Base-by-base conservation (phyloP, 805 yeast genomes). In the Candida jianshihensis region DNA sequence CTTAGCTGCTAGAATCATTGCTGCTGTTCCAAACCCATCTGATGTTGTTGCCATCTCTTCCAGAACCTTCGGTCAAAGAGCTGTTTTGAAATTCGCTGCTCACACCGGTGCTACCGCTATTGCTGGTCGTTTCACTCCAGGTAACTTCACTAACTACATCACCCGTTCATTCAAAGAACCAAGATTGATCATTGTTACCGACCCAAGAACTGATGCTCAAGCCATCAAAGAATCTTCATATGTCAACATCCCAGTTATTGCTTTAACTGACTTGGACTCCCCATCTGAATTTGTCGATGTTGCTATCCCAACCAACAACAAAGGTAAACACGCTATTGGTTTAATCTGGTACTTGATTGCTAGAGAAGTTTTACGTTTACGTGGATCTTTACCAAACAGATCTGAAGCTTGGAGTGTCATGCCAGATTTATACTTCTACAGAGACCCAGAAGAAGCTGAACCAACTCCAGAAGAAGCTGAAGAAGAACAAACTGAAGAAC, bases 61-160 rank as follows among this genome's bases (percentile, higher is more conserved):
- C 61, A 90, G 97, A 81, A 89, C 97, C 61, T 90, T 85, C 75
- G 99, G 98, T 67, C 99, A 92, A 79, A 92, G 99, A 80, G 99
- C 98, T 66, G 99, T 90, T 58, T 82, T 92, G 72, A 92, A 92
- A 79, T 92, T 83, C 66, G 97, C 99, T 66, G 86, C 96, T 61
- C 97, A 92, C 89, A 89, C 97, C 61, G 97, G 97, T 73, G 96
- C 98, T 58, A 90, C 97, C 59, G 89, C 99, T 68, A 90, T 92
- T 75, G 99, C 98, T 61, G 99, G 99, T 75, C 88, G 99, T 79
- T 92, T 92, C 85, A 92, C 98, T 62, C 99, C 99, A 75, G 99
- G 99, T 86, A 81, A 84, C 78, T 92, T 92, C 92, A 92, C 99
- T 70, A 92, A 92, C 80, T 92, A 92, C 79, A 92, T 90, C 79